These are phyloP conservation scores for Paraphoma sp. DNA, from an alignment of 2,329 filamentous ascomycete species.

Conservation along the genomic window DNA sequence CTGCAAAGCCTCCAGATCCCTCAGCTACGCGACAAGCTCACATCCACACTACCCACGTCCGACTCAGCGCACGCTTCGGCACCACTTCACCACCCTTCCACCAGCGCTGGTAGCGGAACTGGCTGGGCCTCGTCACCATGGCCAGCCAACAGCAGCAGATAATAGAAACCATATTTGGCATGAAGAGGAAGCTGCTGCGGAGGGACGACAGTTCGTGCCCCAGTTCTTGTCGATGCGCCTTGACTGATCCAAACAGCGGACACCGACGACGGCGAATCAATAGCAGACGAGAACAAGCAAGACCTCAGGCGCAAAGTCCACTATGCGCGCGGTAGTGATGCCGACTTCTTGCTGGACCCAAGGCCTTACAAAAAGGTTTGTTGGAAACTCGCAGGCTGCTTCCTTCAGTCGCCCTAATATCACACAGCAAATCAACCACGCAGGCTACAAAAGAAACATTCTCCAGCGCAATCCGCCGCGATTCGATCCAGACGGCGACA, in stretches of 20 bases:
- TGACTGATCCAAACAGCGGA: constrained; percentile 64
- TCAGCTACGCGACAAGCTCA: neutral
- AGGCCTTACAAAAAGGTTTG: constrained; percentile 75
- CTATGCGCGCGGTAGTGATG: constrained; percentile 73
- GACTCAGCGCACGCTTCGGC: no score
- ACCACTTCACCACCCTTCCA: neutral
- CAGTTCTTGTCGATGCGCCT: neutral
- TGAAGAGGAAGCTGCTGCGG: constrained; percentile 46
- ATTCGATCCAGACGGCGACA: constrained; percentile 79
- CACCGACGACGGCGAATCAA: constrained; percentile 74
- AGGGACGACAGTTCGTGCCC: constrained; percentile 41
- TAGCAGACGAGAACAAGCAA: constrained; percentile 76
- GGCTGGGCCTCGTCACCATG: constrained; percentile 36
- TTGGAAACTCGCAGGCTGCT: constrained; percentile 10
- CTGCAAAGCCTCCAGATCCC: neutral
- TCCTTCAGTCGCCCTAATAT: constrained; percentile 14
- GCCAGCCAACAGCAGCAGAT: constrained; percentile 50
- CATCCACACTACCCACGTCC: neutral
- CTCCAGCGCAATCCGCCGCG: constrained; percentile 76
- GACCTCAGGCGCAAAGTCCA: constrained; percentile 79
- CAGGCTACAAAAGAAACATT: constrained; percentile 74
- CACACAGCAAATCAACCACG: constrained; percentile 72
- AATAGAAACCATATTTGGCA: constrained; percentile 48
- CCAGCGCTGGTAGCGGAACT: constrained; percentile 9
- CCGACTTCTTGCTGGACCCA: constrained; percentile 66